Evolutionary conservation across 805 yeast genomes (phyloP), one percentile per base, ranked within the genome.

Genomic region (Saturnispora saitoi): DNA sequence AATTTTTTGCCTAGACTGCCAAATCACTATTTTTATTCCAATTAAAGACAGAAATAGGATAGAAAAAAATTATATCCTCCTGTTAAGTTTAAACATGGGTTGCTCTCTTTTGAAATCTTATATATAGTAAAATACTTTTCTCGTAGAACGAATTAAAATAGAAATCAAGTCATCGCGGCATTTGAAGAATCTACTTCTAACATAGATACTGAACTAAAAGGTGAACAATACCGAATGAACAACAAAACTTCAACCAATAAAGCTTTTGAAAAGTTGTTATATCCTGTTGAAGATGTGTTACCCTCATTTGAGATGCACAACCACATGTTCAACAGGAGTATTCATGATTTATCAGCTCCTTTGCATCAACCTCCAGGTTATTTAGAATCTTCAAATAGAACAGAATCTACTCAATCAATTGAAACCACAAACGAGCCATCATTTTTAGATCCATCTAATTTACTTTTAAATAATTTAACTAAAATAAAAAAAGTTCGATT

Each of bases 271-370:
- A 19, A 12, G 38, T 15, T 34, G 14, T 20, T 19, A 5, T 34
- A 34, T 14, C 41, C 26, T 22, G 17, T 53, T 19, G 61, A 57
- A 40, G 87, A 82, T 56, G 75, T 82, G 1, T 59, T 82, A 36
- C 89, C 88, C 0, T 80, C 86, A 0, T 82, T 81, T 59, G 86
- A 81, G 54, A 77, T 82, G 81, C 81, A 79, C 54, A 80, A 77
- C 53, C 73, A 54, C 30, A 51, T 61, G 51, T 51, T 63, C 19
- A 62, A 61, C 43, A 45, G 64, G 37, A 50, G 58, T 3, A 37
- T 56, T 22, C 37, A 47, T 28, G 60, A 56, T 32, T 46, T 55
- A 4, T 53, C 54, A 24, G 29, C 36, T 12, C 31, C 37, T 11
- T n/a, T 15, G n/a, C 32, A 36, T 24, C 22, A 48, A 38, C 62